phyloP scores from a whole-genome alignment of 805 yeast species.

The Kurtzmaniella cleridarum region DNA sequence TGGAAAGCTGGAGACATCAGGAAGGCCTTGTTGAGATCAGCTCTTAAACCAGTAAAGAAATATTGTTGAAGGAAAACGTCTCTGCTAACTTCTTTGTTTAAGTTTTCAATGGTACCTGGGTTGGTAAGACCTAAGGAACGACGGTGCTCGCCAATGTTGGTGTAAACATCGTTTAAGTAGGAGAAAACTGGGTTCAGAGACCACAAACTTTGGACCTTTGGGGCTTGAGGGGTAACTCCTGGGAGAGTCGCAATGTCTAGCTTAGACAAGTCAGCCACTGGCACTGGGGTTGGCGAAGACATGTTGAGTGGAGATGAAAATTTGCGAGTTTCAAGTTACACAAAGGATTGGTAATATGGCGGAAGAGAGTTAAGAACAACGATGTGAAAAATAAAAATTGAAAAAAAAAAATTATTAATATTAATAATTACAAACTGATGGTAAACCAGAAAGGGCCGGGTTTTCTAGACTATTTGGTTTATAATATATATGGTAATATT shows the following conservation, averaged over 20 bases:
- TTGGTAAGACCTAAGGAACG: slow-evolving; percentile 73
- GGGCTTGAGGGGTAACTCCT: slow-evolving; percentile 47
- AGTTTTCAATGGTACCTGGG: slow-evolving; percentile 93
- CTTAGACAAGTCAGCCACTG: slow-evolving; percentile 58
- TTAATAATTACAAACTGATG: no score
- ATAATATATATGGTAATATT: no score
- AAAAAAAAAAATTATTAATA: no score
- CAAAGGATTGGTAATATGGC: no score
- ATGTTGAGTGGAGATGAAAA: not conserved
- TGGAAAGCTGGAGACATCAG: slow-evolving; percentile 92
- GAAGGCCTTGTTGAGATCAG: slow-evolving; percentile 91
- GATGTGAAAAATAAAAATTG: no score
- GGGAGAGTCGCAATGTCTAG: slow-evolving; percentile 54
- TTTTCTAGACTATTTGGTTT: no score
- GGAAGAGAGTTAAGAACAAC: no score
- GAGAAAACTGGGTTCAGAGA: slow-evolving; percentile 78
- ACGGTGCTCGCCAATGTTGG: slow-evolving; percentile 70
- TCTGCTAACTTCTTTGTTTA: slow-evolving; percentile 88
- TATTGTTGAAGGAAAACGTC: slow-evolving; percentile 89
- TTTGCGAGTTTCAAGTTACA: no score
- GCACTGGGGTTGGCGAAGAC: slow-evolving; percentile 31
- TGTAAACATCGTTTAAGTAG: slow-evolving; percentile 71
- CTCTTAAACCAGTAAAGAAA: slow-evolving; percentile 92
- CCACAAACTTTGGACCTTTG: slow-evolving; percentile 60
- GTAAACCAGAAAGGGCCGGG: no score